phyloP scores from a whole-genome alignment of 306 rosid species.

The Carpinus fangiana region DNA sequence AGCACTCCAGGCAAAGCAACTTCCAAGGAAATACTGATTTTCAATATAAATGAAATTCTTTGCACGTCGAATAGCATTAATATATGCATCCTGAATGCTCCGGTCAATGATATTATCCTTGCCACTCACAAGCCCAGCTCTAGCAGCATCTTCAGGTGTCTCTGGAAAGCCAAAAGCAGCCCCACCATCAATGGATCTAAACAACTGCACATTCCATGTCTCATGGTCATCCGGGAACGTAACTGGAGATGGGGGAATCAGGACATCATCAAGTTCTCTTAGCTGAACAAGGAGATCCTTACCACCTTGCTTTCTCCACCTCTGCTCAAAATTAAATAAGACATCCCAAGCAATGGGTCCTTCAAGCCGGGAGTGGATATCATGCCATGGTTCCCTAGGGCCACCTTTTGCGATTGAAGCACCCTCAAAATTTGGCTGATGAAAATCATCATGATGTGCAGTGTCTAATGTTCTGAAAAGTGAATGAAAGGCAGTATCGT shows the following conservation, averaged over 20 bases:
- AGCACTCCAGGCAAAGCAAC: constrained; percentile 56
- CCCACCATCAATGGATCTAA: constrained; percentile 78
- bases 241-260: constrained; percentile 70
- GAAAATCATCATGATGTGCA: constrained; percentile 71
- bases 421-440: constrained; percentile 70
- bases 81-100: constrained; percentile 74
- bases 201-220: constrained; percentile 74
- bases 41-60: constrained; percentile 70
- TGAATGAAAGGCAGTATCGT: constrained; percentile 68
- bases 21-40: constrained; percentile 79
- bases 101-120: constrained; percentile 73
- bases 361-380: constrained; percentile 74
- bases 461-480: constrained; percentile 72
- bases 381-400: constrained; percentile 83
- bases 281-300: constrained; percentile 55
- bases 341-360: constrained; percentile 85
- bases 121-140: constrained; percentile 70
- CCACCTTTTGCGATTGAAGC: constrained; percentile 67
- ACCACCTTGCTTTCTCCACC: constrained; percentile 82
- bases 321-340: constrained; percentile 70
- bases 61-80: constrained; percentile 71
- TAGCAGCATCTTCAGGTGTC: constrained; percentile 74
- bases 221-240: constrained; percentile 62
- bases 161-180: constrained; percentile 84
- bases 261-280: constrained; percentile 58